phyloP scores from a whole-genome alignment of 1,284 basidiomycete species.

The Veloboletus limbatus region DNA sequence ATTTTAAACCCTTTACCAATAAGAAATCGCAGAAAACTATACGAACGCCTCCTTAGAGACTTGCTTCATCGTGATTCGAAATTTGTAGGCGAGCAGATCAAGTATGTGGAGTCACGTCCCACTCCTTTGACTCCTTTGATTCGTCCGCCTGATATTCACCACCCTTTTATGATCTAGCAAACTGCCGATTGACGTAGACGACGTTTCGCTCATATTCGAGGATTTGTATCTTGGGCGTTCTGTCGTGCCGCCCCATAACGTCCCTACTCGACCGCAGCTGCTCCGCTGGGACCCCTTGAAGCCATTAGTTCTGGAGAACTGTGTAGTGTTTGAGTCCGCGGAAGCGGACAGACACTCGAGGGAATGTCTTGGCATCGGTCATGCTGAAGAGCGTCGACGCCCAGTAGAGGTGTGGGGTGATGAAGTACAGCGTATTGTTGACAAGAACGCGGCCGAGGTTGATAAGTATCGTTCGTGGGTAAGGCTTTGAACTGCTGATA shows the following conservation, averaged over 20 bases:
- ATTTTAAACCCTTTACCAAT: constrained; percentile 80
- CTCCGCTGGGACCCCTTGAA: constrained; percentile 75
- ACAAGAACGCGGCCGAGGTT: constrained; percentile 50
- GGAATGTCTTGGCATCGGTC: constrained; percentile 41
- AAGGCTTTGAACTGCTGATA: constrained; percentile 20
- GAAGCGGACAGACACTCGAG: constrained; percentile 71
- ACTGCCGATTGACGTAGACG: constrained; percentile 77
- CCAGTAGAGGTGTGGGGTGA: constrained; percentile 66
- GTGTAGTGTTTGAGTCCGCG: constrained; percentile 73
- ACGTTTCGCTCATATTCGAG: constrained; percentile 82
- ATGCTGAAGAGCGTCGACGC: constrained; percentile 22
- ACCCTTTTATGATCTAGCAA: constrained; percentile 45
- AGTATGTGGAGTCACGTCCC: constrained; percentile 36
- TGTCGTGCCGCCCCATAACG: constrained; percentile 69
- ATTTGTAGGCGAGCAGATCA: constrained; percentile 52
- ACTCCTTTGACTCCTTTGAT: too few species aligned
- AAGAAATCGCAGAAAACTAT: constrained; percentile 81
- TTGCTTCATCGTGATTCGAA: constrained; percentile 71
- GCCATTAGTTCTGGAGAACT: constrained; percentile 71
- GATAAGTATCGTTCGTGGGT: constrained; percentile 47
- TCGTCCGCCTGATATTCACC: background rate
- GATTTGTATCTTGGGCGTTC: constrained; percentile 83
- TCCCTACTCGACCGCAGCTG: constrained; percentile 69
- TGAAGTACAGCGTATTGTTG: constrained; percentile 55
- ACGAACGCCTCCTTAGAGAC: constrained; percentile 77